Evolutionary conservation across 345 rosid species (phyloP), one percentile per base, ranked within the genome.

Genomic region (Durio zibethinus): DNA sequence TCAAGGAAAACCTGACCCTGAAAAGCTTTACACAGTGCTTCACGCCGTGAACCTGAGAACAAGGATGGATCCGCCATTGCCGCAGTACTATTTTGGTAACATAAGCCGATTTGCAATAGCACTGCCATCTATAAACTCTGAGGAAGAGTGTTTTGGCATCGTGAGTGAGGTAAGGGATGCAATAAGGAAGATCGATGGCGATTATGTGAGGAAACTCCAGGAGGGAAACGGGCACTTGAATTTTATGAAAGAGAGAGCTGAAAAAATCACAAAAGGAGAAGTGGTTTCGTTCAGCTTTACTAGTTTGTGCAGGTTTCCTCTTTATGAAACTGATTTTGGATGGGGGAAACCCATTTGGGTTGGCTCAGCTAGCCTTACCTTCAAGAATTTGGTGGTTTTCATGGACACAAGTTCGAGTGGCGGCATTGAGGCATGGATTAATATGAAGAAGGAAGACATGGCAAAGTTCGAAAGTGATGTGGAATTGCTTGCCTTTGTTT

Each of bases 41-140:
- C 87, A 87, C 38, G 83, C 84, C 0, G 86, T 86, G 77, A 82
- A 87, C 75, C 66, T 88, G 40, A 84, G 87, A 7, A 71, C 78
- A 40, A 76, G 82, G 42, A 76, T 77, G 82, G 74, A 85, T 15
- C 86, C 76, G 0, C 69, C 80, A 10, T 62, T 84, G 33, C 65
- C 86, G 10, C 86, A 86, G 29, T 27, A 74, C 77, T 77, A 83
- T 47, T 86, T 85, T 29, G 87, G 91, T 25, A 86, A 83, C 73
- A 77, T 81, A 25, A 64, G 60, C 67, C 68, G 85, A 25, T 25
- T 68, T 18, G 25, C 74, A 0, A 45, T 78, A 1, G 73, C 86
- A 4, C 27, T 80, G 15, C 59, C 74, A 33, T 64, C 76, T 15
- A 45, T 47, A 35, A 71, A 15, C 72, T 48, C 53, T 16, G 47